Conservation (phyloP, 2,329 filamentous ascomycete species). For the Nigrospora osmanthi region DNA sequence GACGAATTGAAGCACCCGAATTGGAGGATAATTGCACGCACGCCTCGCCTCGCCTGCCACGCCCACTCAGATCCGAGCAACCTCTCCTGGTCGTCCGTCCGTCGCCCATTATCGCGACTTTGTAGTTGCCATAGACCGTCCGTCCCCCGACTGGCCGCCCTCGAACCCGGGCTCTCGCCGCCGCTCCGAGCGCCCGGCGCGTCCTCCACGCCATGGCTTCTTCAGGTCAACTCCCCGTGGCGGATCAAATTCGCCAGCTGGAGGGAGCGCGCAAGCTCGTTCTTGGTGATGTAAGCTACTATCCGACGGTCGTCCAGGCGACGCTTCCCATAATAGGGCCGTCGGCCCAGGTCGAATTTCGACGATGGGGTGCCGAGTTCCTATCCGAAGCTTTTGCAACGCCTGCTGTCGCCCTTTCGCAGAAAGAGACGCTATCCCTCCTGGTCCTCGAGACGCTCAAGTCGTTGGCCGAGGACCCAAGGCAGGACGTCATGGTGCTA, state of each 20-base stretch:
- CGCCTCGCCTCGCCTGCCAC: no score
- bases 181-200: conserved; percentile 1
- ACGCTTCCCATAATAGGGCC: conserved; percentile 87
- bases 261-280: conserved; percentile 86
- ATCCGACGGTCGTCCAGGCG: conserved; percentile 83
- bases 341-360: conserved; percentile 67
- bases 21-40: no score
- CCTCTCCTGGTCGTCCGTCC: no score
- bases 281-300: conserved; percentile 78
- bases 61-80: no score
- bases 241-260: conserved; percentile 79
- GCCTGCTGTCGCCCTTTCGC: conserved; percentile 66
- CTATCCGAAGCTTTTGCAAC: conserved; percentile 93
- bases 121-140: conserved; percentile 1
- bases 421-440: conserved; percentile 75
- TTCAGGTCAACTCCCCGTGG: conserved; percentile 45
- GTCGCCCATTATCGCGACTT: neutral
- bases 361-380: conserved; percentile 95
- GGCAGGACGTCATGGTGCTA: conserved; percentile 71
- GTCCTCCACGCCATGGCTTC: conserved; percentile 39
- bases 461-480: conserved; percentile 60
- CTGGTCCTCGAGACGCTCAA: conserved; percentile 72
- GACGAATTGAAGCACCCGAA: no score
- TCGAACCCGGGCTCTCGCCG: neutral
- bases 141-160: neutral